Base-by-base conservation (phyloP, 2,329 filamentous ascomycete genomes). In the Fusarium goolgardi region DNA sequence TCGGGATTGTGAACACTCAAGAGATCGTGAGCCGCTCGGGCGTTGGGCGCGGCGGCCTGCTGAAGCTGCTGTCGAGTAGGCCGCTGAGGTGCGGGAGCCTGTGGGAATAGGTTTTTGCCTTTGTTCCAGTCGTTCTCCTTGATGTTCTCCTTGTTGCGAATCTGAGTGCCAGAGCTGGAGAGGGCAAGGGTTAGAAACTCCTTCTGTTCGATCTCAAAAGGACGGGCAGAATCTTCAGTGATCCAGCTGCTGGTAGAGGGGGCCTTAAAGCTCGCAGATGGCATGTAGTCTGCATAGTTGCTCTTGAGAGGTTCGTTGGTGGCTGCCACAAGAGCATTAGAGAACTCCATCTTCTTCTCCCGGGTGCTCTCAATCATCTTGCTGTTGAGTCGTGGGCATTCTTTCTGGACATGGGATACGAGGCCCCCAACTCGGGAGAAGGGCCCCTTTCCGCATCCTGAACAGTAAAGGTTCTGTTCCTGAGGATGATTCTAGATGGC, bases 341-440 rank as follows among this genome's bases (percentile, higher is more conserved):
- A 70, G 46, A 82, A 83, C 16, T 73, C 68, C 18, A 78, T 72
- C 59, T 80, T 81, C 55, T 78, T 66, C 41, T 80, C 71, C 5
- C 82, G 78, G 20, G 75, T 65, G 10, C 72, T 60, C 11, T 78
- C 75, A 15, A 85, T 62, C 2, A 77, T 65, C 0, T 63, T 57
- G 4, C 71, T 71, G 27, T 67, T 73, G 58, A 87, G 78, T 0
- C 37, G 52, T 2, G 59, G 29, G 63, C 85, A 87, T 2, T 77
- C 55, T 25, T 66, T 65, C 71, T 87, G 83, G 5, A 87, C 76
- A 50, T 87, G 85, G 1, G 60, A 37, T 53, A 86, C 78, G 35
- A 85, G 78, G 0, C 51, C 64, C 1, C 78, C 75, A 1, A 81
- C 74, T 1, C 77, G 75, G 1, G 32, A 46, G 56, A 84, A 86